A percentile compares a stretch with the other conserved stretches of the same genome.
Conservation (phyloP, 1,284 basidiomycete species). For the Uromyces viciae-fabae region DNA sequence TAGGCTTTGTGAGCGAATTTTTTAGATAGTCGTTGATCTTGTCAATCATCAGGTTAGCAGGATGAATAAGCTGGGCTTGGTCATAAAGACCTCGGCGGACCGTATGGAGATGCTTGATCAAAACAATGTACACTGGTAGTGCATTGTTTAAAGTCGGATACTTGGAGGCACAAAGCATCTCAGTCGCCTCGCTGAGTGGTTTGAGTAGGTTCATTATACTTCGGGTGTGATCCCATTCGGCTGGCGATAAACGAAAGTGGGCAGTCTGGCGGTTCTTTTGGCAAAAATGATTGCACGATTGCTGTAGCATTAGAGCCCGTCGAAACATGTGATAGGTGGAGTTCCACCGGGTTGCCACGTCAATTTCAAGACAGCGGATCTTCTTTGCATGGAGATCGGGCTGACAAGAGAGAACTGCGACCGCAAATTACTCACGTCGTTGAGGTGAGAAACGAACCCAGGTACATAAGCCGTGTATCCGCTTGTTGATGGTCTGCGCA, state of each 20-base stretch:
- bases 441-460: constrained; percentile 16
- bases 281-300: not conserved
- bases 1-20: not conserved
- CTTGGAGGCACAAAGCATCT: too few species aligned
- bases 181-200: not conserved
- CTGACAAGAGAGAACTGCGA: not conserved
- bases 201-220: not conserved
- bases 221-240: not conserved
- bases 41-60: not conserved
- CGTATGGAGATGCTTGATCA: too few species aligned
- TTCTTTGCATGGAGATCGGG: not conserved
- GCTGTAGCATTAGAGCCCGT: not conserved
- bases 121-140: too few species aligned
- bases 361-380: not conserved
- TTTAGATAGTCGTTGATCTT: not conserved
- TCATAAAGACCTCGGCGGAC: too few species aligned
- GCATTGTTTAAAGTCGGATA: too few species aligned
- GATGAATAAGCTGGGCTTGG: too few species aligned
- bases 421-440: not conserved
- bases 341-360: constrained; percentile 6
- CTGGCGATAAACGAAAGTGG: not conserved
- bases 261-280: not conserved
- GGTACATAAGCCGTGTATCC: not conserved
- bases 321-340: constrained; percentile 7
- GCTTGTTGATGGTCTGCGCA: not conserved